These are phyloP conservation scores for Vaccinium macrocarpon DNA, from an alignment of 148 eudicot genomes.

Conservation along the genomic window DNA sequence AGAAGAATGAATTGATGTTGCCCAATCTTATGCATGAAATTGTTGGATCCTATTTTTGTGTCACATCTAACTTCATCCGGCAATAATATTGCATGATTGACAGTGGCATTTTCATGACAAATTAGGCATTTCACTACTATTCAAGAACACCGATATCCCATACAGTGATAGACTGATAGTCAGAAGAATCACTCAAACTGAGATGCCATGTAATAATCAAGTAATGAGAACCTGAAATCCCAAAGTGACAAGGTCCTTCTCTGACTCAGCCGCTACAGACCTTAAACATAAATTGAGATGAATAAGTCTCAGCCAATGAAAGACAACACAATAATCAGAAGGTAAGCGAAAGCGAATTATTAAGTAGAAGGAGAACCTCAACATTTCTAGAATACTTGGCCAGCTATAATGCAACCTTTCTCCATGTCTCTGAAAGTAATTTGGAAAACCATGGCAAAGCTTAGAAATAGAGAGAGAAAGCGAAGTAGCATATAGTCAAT, in stretches of 20 bases:
- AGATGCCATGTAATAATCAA: background rate
- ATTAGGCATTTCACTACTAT: background rate
- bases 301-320: slow-evolving; percentile 14
- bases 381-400: slow-evolving; percentile 89
- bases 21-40: background rate
- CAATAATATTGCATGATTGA: background rate
- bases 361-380: slow-evolving; percentile 49
- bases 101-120: background rate
- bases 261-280: slow-evolving; percentile 81
- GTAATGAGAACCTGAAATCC: slow-evolving; percentile 78
- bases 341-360: slow-evolving; percentile 12
- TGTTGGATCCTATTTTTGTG: background rate
- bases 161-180: too few species aligned
- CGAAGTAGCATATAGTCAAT: background rate
- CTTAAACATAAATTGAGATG: slow-evolving; percentile 34
- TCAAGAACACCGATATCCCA: background rate
- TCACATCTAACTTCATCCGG: background rate
- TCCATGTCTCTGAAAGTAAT: slow-evolving; percentile 70
- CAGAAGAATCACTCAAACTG: background rate
- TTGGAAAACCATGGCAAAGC: slow-evolving; percentile 14
- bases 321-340: slow-evolving; percentile 13
- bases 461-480: slow-evolving; percentile 6
- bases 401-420: slow-evolving; percentile 88
- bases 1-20: background rate
- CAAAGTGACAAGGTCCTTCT: slow-evolving; percentile 88